These are phyloP conservation scores for Leccinum subfulvum DNA, from an alignment of 1,284 basidiomycete species.

Conservation along the genomic window DNA sequence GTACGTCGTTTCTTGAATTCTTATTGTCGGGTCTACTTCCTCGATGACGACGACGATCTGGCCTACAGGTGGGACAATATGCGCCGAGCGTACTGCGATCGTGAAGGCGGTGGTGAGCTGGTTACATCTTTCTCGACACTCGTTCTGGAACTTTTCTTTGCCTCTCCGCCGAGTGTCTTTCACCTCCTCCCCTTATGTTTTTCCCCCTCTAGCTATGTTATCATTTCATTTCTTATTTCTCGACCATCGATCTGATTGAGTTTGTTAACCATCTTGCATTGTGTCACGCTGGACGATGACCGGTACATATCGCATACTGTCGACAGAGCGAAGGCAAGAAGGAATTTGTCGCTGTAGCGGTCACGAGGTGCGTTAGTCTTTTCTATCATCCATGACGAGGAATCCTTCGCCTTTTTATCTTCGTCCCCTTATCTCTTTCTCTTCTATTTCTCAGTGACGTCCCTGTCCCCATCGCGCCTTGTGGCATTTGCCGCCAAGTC, in stretches of 20 bases:
- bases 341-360: conserved; percentile 70
- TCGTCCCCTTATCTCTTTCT: not conserved
- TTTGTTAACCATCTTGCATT: not conserved
- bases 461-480: conserved; percentile 67
- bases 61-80: conserved; percentile 70
- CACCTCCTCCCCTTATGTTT: not conserved
- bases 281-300: not conserved
- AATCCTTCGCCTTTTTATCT: not conserved
- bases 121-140: not conserved
- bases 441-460: conserved; percentile 44
- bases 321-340: conserved; percentile 79
- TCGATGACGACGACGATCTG: not conserved
- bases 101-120: conserved; percentile 76
- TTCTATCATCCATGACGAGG: not conserved
- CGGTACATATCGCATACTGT: not conserved
- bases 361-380: conserved; percentile 54
- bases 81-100: conserved; percentile 86
- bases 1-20: conserved; percentile 38
- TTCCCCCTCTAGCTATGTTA: not conserved
- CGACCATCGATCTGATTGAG: not conserved
- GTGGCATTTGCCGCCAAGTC: conserved; percentile 90
- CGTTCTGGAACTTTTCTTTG: not conserved
- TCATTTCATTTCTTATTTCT: not conserved
- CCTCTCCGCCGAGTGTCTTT: not conserved
- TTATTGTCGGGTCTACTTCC: not conserved